These are phyloP conservation scores for Trichophyton schoenleinii DNA, from an alignment of 2,329 filamentous ascomycete species.

Conservation along the genomic window DNA sequence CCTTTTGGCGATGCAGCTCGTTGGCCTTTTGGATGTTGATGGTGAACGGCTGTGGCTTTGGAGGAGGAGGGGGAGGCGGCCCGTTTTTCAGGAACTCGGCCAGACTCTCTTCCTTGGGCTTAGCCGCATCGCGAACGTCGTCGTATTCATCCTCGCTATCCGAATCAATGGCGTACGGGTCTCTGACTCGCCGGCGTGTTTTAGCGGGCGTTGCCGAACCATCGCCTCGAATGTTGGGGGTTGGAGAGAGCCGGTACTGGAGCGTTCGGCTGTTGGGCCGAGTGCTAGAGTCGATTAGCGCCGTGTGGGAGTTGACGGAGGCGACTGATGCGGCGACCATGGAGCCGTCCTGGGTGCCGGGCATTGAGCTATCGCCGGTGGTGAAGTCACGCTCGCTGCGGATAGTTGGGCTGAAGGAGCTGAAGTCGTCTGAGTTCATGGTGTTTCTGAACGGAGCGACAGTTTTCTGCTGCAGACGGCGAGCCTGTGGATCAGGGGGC, in stretches of 20 bases:
- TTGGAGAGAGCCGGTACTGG: slow-evolving; percentile 11
- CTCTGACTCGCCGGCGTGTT: slow-evolving; percentile 64
- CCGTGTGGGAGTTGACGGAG: slow-evolving; percentile 62
- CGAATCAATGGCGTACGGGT: slow-evolving; percentile 86
- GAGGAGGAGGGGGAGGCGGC: slow-evolving; percentile 28
- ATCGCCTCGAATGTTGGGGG: neutral
- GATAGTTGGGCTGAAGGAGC: slow-evolving; percentile 21
- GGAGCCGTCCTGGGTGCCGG: slow-evolving; percentile 41
- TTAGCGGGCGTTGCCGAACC: slow-evolving; percentile 41
- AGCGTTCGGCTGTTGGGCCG: slow-evolving; percentile 18
- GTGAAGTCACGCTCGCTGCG: slow-evolving; percentile 17
- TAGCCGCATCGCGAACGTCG: slow-evolving; percentile 35
- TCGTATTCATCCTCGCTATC: slow-evolving; percentile 55
- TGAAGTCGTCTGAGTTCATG: slow-evolving; percentile 68
- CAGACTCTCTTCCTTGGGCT: slow-evolving; percentile 32
- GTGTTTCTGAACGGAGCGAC: slow-evolving; percentile 75
- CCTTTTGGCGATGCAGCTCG: slow-evolving; percentile 11
- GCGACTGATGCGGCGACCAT: slow-evolving; percentile 40
- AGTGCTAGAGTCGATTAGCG: slow-evolving; percentile 42
- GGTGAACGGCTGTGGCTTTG: slow-evolving; percentile 22
- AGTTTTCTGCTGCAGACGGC: slow-evolving; percentile 59
- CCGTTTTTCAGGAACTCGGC: slow-evolving; percentile 38
- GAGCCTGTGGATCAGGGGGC: slow-evolving; percentile 52
- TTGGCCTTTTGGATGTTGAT: slow-evolving; percentile 13
- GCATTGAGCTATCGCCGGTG: slow-evolving; percentile 26